Percentiles rank a stretch among this genome's conserved stretches.
Evolutionary conservation across 2,329 filamentous ascomycete species (phyloP).

Genomic region (Paracoccidioides brasiliensis): DNA sequence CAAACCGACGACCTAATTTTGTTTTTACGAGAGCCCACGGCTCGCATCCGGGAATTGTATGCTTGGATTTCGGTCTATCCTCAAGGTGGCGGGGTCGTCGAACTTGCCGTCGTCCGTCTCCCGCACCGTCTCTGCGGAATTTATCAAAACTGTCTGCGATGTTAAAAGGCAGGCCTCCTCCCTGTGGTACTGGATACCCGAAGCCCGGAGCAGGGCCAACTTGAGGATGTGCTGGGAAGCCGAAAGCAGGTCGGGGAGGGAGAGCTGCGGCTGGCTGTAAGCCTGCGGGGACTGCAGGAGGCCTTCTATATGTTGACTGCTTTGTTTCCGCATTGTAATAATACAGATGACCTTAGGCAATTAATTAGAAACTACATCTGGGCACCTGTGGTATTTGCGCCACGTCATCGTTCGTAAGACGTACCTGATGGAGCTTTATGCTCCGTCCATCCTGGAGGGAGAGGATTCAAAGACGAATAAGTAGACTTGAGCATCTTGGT

Average conservation of each 20-base stretch:
- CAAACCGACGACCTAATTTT: conserved; percentile 77
- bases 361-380: background rate
- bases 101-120: conserved; percentile 44
- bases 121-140: conserved; percentile 34
- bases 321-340: conserved; percentile 77
- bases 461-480: conserved; percentile 44
- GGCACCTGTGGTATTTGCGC: background rate
- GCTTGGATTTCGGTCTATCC: conserved; percentile 71
- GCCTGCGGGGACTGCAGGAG: conserved; percentile 31
- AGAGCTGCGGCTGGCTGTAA: background rate
- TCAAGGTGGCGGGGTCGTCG: conserved; percentile 50
- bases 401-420: conserved; percentile 9
- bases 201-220: conserved; percentile 26
- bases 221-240: conserved; percentile 26
- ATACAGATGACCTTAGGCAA: conserved; percentile 57
- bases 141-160: conserved; percentile 23
- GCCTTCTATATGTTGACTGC: conserved; percentile 74
- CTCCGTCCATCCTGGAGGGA: conserved; percentile 80
- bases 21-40: conserved; percentile 92
- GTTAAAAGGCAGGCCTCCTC: conserved; percentile 18
- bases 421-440: conserved; percentile 70
- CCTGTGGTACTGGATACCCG: conserved; percentile 19
- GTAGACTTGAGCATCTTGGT: conserved; percentile 59
- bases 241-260: conserved; percentile 12
- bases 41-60: conserved; percentile 63